Conservation (phyloP, 208 protist species). For the Naegleria fowleri region DNA sequence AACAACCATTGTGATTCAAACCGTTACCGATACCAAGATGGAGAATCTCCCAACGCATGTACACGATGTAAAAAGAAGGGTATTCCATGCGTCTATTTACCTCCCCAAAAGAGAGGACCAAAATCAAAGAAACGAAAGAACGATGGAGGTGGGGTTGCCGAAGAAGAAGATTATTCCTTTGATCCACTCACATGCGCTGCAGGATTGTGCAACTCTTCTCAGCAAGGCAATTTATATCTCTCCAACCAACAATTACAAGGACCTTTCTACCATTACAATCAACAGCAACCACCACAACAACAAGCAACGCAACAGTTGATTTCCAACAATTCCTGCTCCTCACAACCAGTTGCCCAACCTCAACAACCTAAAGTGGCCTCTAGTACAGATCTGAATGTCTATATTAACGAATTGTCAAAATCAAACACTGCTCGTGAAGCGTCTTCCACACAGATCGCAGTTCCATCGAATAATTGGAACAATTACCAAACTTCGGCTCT, state of each 20-base stretch:
- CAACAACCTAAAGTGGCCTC: background rate
- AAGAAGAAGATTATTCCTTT: background rate
- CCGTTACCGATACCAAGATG: too few species aligned
- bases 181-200: background rate
- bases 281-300: background rate
- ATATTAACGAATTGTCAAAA: background rate
- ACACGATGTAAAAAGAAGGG: background rate
- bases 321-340: too few species aligned
- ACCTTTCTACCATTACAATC: background rate
- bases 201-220: background rate
- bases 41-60: background rate
- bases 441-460: background rate
- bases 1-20: too few species aligned
- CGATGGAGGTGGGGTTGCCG: background rate
- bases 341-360: too few species aligned
- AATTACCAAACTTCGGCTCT: background rate
- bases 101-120: background rate
- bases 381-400: background rate
- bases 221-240: background rate
- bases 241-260: background rate
- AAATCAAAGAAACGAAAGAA: slow-evolving; percentile 1
- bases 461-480: background rate
- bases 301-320: background rate
- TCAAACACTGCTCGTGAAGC: background rate
- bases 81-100: background rate